Evolutionary conservation across 2,329 filamentous ascomycete species (phyloP).

Genomic region (Dactylella cylindrospora): DNA sequence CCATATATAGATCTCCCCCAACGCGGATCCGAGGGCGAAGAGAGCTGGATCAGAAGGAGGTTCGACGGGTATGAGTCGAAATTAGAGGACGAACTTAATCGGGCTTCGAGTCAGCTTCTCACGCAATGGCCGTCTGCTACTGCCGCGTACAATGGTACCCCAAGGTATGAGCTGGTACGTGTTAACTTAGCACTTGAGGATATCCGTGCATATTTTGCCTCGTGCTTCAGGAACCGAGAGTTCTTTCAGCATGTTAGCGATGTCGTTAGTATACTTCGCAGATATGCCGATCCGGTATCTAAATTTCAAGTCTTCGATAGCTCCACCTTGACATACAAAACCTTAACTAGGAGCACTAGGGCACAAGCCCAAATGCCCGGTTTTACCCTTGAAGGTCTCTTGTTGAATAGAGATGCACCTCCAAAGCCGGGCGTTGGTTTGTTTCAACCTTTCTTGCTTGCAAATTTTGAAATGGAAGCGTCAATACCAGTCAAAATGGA

Average conservation of each 20-base stretch:
- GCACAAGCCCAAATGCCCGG: too few species aligned
- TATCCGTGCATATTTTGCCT: neutral
- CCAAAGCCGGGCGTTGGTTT: too few species aligned
- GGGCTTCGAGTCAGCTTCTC: neutral
- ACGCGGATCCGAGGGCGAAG: neutral
- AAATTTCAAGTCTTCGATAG: too few species aligned
- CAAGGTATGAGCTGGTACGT: too few species aligned
- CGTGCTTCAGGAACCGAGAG: neutral
- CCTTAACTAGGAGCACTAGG: too few species aligned
- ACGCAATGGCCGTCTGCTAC: neutral
- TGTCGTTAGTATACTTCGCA: neutral
- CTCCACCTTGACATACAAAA: too few species aligned
- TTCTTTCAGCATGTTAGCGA: neutral
- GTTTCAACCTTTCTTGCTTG: too few species aligned
- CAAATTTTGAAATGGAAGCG: too few species aligned
- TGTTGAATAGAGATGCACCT: too few species aligned
- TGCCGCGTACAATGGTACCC: neutral
- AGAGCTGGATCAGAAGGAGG: neutral
- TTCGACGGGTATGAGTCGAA: neutral
- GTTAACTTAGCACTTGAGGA: neutral
- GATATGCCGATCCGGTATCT: too few species aligned
- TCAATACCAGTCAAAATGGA: too few species aligned
- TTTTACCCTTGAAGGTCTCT: too few species aligned
- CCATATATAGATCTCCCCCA: neutral
- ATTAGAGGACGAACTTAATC: neutral